A percentile compares a stretch with the other conserved stretches of the same genome.
Conservation (phyloP, 2,329 filamentous ascomycete species). For the Sporothrix brunneoviolacea region DNA sequence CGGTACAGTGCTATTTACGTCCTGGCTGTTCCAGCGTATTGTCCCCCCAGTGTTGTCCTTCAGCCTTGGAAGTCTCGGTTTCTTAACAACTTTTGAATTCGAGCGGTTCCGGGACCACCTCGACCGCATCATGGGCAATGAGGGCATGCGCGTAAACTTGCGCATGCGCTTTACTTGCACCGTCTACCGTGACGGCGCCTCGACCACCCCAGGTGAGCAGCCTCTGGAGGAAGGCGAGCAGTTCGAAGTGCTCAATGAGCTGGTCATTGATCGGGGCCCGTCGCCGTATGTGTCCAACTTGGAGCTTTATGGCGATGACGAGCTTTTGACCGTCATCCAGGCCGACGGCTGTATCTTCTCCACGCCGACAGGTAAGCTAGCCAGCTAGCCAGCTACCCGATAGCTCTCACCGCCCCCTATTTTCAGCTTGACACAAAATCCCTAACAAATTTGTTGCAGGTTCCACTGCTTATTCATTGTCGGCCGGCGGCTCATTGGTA, state of each 20-base stretch:
- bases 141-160: conserved; percentile 93
- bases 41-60: conserved; percentile 82
- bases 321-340: conserved; percentile 89
- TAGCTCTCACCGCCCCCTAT: not conserved
- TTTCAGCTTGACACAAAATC: no score
- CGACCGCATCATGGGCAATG: conserved; percentile 83
- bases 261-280: conserved; percentile 95
- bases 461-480: conserved; percentile 91
- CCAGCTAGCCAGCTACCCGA: no score
- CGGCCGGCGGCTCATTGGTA: conserved; percentile 88
- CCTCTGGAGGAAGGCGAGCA: conserved; percentile 83
- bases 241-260: conserved; percentile 96
- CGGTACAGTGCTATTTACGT: conserved; percentile 81
- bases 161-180: conserved; percentile 99
- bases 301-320: conserved; percentile 91
- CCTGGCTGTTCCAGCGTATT: conserved; percentile 85
- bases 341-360: conserved; percentile 97
- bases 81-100: conserved; percentile 83
- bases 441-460: no score
- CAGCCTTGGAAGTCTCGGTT: conserved; percentile 77
- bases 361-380: conserved; percentile 67
- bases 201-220: conserved; percentile 25
- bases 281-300: conserved; percentile 96
- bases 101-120: conserved; percentile 81
- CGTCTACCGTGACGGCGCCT: conserved; percentile 66